Conservation (phyloP, 192 early-diverging fungal genomes). For the Chytriomyces confervae region DNA sequence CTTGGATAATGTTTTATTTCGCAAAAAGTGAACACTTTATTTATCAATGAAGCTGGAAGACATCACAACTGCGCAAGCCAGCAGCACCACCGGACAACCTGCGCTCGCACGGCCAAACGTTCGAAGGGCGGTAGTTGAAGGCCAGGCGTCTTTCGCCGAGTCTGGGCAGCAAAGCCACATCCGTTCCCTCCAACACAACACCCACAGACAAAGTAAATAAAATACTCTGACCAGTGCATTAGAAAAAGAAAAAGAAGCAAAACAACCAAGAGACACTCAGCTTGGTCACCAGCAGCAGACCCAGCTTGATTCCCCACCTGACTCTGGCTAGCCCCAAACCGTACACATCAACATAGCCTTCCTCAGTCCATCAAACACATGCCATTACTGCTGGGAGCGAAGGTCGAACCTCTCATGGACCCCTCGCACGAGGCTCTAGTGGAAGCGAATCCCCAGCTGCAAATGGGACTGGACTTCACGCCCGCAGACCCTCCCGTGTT, state of each 20-base stretch:
- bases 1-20: too few species aligned
- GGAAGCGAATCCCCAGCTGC: not conserved
- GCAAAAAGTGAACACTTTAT: not conserved
- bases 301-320: too few species aligned
- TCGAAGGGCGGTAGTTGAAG: too few species aligned
- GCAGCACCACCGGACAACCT: not conserved
- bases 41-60: not conserved
- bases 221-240: too few species aligned
- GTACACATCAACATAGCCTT: not conserved
- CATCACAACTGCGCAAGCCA: not conserved
- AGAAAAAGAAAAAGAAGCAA: too few species aligned
- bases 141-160: too few species aligned
- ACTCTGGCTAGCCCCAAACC: too few species aligned
- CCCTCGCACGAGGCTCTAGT: constrained; percentile 11
- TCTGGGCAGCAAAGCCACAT: too few species aligned
- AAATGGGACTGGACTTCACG: not conserved
- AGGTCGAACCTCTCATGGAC: not conserved
- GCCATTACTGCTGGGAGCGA: not conserved
- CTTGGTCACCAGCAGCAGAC: too few species aligned
- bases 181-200: too few species aligned
- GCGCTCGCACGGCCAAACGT: not conserved
- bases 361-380: not conserved
- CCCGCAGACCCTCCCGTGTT: constrained; percentile 39
- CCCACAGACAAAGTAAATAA: too few species aligned
- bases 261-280: too few species aligned